Conservation (phyloP, 2,329 filamentous ascomycete species). For the Neopestalotiopsis sp. region DNA sequence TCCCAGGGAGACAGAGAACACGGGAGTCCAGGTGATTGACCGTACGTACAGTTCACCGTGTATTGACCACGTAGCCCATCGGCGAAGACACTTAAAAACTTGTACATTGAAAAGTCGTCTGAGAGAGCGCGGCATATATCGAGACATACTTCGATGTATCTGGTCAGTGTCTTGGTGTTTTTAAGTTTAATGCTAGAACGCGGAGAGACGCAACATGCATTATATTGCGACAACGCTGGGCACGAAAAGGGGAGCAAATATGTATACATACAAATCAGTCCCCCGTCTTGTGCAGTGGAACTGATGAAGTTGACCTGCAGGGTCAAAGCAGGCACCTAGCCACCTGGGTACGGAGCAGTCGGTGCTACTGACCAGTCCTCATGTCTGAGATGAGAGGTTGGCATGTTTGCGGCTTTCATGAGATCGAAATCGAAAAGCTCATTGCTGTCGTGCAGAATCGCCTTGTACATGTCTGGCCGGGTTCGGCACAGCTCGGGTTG, state of each 20-base stretch:
- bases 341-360: neutral
- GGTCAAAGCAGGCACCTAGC: conserved; percentile 24
- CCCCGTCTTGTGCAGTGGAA: neutral
- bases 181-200: too few species aligned
- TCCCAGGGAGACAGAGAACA: too few species aligned
- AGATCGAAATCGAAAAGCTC: too few species aligned
- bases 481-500: neutral
- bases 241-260: too few species aligned
- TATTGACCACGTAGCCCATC: conserved; percentile 4
- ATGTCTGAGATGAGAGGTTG: conserved; percentile 21
- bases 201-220: too few species aligned
- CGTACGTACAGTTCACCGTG: neutral
- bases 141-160: conserved; percentile 22
- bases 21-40: too few species aligned
- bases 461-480: neutral
- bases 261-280: neutral
- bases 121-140: conserved; percentile 19
- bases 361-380: conserved; percentile 21
- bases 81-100: conserved; percentile 21
- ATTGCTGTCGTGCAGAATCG: too few species aligned
- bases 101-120: conserved; percentile 21
- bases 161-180: neutral
- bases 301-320: conserved; percentile 25
- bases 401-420: conserved; percentile 18
- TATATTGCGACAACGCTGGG: too few species aligned